Evolutionary conservation across 2,329 filamentous ascomycete species (phyloP), one percentile per base, ranked within the genome.

Genomic region (Diaporthe citriasiana): DNA sequence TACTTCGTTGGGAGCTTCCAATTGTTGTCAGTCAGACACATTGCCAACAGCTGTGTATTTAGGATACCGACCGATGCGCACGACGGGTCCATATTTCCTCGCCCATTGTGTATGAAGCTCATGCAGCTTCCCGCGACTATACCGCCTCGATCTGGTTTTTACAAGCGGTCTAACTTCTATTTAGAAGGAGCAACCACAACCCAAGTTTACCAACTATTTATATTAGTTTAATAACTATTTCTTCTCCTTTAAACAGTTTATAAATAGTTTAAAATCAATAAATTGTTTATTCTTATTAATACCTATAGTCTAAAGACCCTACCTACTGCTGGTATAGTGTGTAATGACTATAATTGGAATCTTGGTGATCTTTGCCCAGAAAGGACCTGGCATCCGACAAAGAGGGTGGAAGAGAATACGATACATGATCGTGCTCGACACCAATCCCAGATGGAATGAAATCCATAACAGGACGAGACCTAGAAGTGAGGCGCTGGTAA

Each of bases 281-380:
- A n/a, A n/a, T n/a, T n/a, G n/a, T n/a, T n/a, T n/a, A n/a, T n/a
- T n/a, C n/a, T n/a, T n/a, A n/a, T n/a, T n/a, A n/a, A n/a, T n/a
- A n/a, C n/a, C n/a, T n/a, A n/a, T n/a, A n/a, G n/a, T n/a, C n/a
- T n/a, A n/a, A n/a, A n/a, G n/a, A n/a, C n/a, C n/a, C n/a, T n/a
- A n/a, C n/a, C n/a, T n/a, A n/a, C n/a, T n/a, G n/a, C n/a, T n/a
- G n/a, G n/a, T n/a, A n/a, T n/a, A n/a, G n/a, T n/a, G 13, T 2
- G 56, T 35, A n/a, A 59, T 15, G 13, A 19, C 30, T 15, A 56
- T 56, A 8, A 10, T 40, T 40, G 56, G 33, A 25, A 59, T 40
- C 35, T 59, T 59, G 35, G 56, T 40, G 15, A 59, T n/a, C 12
- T 22, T 59, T 12, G 56, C 56, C 56, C 56, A 59, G 22, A 59